These are phyloP conservation scores for Allomyces arbusculus DNA, from an alignment of 192 early-diverging fungal genomes.

Conservation along the genomic window DNA sequence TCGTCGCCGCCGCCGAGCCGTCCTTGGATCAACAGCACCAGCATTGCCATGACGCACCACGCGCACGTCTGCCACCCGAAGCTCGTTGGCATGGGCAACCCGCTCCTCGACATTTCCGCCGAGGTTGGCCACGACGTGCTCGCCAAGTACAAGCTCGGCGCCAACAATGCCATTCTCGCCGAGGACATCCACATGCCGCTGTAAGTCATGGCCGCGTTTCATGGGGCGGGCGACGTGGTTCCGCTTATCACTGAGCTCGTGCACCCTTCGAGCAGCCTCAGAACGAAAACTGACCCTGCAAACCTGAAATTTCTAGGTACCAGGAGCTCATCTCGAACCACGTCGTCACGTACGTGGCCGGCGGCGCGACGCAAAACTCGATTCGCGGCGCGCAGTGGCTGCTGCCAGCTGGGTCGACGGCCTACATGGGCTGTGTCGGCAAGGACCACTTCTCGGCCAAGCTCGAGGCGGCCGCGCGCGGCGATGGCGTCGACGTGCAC, in stretches of 20 bases:
- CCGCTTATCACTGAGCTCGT: neutral
- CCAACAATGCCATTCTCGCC: constrained; percentile 91
- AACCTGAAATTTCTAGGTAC: constrained; percentile 21
- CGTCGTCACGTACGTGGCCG: constrained; percentile 70
- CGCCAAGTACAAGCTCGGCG: constrained; percentile 68
- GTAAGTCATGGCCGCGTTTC: constrained; percentile 15
- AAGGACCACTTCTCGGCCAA: constrained; percentile 59
- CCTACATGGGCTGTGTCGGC: constrained; percentile 86
- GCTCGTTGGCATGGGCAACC: constrained; percentile 78
- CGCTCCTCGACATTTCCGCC: constrained; percentile 91
- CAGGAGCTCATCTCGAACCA: constrained; percentile 54
- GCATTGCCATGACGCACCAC: too few relatives aligned
- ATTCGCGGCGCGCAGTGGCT: constrained; percentile 76
- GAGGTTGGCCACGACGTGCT: constrained; percentile 50
- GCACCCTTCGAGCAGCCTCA: neutral
- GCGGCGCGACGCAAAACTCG: constrained; percentile 93
- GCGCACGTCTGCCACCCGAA: too few relatives aligned
- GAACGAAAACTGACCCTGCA: neutral
- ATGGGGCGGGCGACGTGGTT: too few relatives aligned
- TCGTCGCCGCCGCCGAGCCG: too few relatives aligned
- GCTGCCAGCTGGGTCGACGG: constrained; percentile 64
- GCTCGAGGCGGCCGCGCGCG: constrained; percentile 52
- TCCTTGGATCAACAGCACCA: too few relatives aligned
- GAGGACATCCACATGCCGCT: constrained; percentile 68
- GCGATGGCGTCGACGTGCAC: constrained; percentile 72